These are phyloP conservation scores for Aspergillus sp. DNA, from an alignment of 2,329 filamentous ascomycete genomes.

Conservation along the genomic window DNA sequence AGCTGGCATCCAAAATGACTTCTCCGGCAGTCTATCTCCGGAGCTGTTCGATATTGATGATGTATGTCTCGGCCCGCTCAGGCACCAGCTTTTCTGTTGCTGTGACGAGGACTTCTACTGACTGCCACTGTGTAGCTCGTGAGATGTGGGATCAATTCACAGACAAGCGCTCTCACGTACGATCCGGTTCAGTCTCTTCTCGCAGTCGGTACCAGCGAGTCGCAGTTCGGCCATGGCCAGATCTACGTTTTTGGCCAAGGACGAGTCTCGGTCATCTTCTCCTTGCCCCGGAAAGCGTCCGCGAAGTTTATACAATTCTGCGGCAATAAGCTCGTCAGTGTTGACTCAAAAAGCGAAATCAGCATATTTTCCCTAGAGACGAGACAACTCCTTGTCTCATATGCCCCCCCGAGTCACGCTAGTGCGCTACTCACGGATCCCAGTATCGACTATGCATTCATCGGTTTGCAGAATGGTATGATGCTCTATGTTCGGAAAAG, in stretches of 20 bases:
- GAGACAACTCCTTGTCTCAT: constrained; percentile 64
- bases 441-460: constrained; percentile 87
- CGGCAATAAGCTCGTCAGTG: constrained; percentile 77
- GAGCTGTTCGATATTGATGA: constrained; percentile 82
- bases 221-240: constrained; percentile 78
- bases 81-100: constrained; percentile 23
- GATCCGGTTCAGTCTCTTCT: constrained; percentile 92
- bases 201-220: constrained; percentile 86
- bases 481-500: background rate
- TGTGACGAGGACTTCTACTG: background rate
- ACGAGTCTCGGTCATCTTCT: constrained; percentile 73
- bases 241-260: constrained; percentile 86
- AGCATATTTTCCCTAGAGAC: constrained; percentile 77
- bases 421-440: constrained; percentile 78
- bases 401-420: constrained; percentile 75
- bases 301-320: constrained; percentile 80
- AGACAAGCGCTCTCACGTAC: constrained; percentile 77
- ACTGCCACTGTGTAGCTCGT: constrained; percentile 50
- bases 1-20: constrained; percentile 85
- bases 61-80: constrained; percentile 46
- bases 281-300: constrained; percentile 69
- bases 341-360: constrained; percentile 84
- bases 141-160: constrained; percentile 78
- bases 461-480: constrained; percentile 71
- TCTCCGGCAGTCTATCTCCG: constrained; percentile 76